Base-by-base conservation (phyloP, 2,329 filamentous ascomycete genomes). In the Penicillium capsulatum region DNA sequence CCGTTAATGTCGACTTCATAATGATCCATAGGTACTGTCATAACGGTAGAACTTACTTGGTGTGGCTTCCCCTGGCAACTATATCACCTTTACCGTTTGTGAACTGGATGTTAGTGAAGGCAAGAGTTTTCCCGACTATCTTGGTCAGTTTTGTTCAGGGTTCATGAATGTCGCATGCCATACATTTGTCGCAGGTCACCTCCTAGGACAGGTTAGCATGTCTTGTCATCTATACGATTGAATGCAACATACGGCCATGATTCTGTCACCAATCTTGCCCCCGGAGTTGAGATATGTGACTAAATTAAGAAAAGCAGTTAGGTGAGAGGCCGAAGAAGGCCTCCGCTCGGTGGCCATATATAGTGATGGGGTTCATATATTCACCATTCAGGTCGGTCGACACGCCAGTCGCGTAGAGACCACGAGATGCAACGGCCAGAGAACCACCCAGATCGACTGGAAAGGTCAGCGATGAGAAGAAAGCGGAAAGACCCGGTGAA, bases 1-100 rank as follows among this genome's bases (percentile, higher is more conserved):
- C 9, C 3, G 1, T 48, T 15, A 47, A 39, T 17, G 26, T 11
- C 24, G 37, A 3, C n/a, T n/a, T n/a, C n/a, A n/a, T 4, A 17
- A 31, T 3, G 2, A 31, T 34, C n/a, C 1, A 16, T 16, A 26
- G 9, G 2, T 10, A 15, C 7, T 15, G 15, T 7, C n/a, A n/a
- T n/a, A n/a, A 20, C 8, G 15, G 9, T 11, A 20, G 1, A 34
- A 53, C 67, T 55, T 58, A 79, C 70, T 84, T 84, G 2, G 80
- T 84, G 61, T 84, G 80, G 52, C 80, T 83, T 3, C 80, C 80
- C 42, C 80, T 67, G 2, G 80, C 80, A 38, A 84, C 74, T 7
- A 83, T 44, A 35, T 83, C 73, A 33, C 79, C 70, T 40, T 77
- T 74, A 11, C 57, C 64, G 49, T 83, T 82, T 42, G 65, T 70